Conservation (phyloP, 129 eudicot genomes). For the Centella asiatica region DNA sequence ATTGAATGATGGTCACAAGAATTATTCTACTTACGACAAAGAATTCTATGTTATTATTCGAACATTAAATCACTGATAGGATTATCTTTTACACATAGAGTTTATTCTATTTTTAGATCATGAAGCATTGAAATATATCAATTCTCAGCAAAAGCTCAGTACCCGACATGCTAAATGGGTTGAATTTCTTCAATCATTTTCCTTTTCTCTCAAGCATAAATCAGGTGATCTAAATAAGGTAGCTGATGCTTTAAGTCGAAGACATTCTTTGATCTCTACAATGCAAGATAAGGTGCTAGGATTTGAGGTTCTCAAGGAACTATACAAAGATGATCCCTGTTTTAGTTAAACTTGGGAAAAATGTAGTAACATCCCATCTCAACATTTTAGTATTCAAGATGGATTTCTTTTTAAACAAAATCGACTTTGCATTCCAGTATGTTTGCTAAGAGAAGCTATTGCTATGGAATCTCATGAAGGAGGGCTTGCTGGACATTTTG, state of each 20-base stretch:
- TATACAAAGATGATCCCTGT: constrained; percentile 1
- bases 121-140: no score
- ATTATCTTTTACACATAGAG: no score
- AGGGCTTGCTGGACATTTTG: constrained; percentile 6
- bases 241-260: constrained; percentile 2
- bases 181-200: no score
- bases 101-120: no score
- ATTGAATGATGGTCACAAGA: no score
- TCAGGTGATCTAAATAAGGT: no score
- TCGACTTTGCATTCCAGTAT: constrained; percentile 9
- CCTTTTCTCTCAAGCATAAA: no score
- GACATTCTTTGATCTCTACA: neutral
- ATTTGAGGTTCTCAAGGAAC: neutral
- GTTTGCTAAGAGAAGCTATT: neutral
- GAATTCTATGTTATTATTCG: no score
- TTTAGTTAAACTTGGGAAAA: neutral
- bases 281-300: neutral
- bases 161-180: no score
- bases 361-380: neutral
- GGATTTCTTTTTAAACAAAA: constrained; percentile 10
- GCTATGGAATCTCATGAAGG: constrained; percentile 3
- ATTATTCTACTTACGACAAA: no score
- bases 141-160: no score
- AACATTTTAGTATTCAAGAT: neutral
- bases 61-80: no score